Conservation (phyloP, 2,329 filamentous ascomycete genomes). For the Proliferodiscus dingleyae region DNA sequence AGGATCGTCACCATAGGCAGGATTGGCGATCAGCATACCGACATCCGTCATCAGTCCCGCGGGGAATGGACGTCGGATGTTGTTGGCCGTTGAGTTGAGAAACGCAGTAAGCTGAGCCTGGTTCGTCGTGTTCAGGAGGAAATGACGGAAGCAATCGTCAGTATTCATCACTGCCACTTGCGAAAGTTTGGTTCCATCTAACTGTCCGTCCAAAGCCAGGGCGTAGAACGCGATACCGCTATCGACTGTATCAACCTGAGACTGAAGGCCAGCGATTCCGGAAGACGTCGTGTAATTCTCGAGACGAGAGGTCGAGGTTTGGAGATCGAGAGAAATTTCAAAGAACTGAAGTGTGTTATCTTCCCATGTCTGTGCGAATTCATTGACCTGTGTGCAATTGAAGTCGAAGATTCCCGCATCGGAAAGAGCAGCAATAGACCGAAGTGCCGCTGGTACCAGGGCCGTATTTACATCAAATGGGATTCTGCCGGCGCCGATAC, state of each 20-base stretch:
- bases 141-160: constrained; percentile 59
- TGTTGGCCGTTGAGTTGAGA: constrained; percentile 51
- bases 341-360: constrained; percentile 56
- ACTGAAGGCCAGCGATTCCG: constrained; percentile 40
- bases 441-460: constrained; percentile 55
- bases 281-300: constrained; percentile 41
- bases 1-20: constrained; percentile 47
- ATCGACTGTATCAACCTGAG: constrained; percentile 38
- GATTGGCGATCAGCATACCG: constrained; percentile 56
- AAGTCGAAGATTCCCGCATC: constrained; percentile 37
- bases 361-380: constrained; percentile 58
- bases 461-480: constrained; percentile 63
- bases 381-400: constrained; percentile 42
- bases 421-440: constrained; percentile 50
- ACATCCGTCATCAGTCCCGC: constrained; percentile 52
- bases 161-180: constrained; percentile 57
- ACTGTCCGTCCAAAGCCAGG: constrained; percentile 51
- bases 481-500: constrained; percentile 57
- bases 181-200: constrained; percentile 41
- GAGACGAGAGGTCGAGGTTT: constrained; percentile 43
- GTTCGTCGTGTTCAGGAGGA: constrained; percentile 56
- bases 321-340: constrained; percentile 39
- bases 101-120: constrained; percentile 51
- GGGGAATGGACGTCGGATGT: constrained; percentile 54
- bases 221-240: constrained; percentile 49